Conservation (phyloP, 2,329 filamentous ascomycete genomes). For the Diaporthe humulicola region DNA sequence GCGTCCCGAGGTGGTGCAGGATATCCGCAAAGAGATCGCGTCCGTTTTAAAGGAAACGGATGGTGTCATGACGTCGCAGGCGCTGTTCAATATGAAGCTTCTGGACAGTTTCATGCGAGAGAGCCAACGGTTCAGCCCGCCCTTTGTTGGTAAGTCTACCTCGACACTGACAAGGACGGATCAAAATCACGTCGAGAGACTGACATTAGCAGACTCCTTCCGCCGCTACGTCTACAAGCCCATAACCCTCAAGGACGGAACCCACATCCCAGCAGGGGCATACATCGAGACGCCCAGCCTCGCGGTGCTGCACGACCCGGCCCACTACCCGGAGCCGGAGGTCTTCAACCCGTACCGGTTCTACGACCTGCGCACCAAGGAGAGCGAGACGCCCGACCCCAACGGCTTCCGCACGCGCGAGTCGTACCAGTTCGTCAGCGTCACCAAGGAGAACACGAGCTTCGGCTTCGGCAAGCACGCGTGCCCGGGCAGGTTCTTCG, state of each 20-base stretch:
- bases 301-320: conserved; percentile 51
- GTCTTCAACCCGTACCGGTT: conserved; percentile 53
- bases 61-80: conserved; percentile 42
- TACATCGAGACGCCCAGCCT: conserved; percentile 53
- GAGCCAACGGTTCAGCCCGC: conserved; percentile 38
- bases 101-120: conserved; percentile 41
- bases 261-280: conserved; percentile 55
- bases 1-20: conserved; percentile 61
- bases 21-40: conserved; percentile 61
- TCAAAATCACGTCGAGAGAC: too few relatives aligned
- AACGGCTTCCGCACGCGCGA: conserved; percentile 47
- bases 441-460: conserved; percentile 48
- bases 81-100: conserved; percentile 40
- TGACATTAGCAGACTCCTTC: conserved; percentile 52
- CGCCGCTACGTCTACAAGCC: conserved; percentile 61
- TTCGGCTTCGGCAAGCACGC: conserved; percentile 54
- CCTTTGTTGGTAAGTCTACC: conserved; percentile 48
- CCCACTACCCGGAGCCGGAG: conserved; percentile 49
- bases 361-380: conserved; percentile 48
- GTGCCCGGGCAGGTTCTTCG: conserved; percentile 49
- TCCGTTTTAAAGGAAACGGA: conserved; percentile 48
- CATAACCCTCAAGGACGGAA: conserved; percentile 64
- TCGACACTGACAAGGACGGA: neutral
- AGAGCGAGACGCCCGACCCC: conserved; percentile 42
- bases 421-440: conserved; percentile 52